Conservation (phyloP, 805 yeast species). For the Scheffersomyces lignosus region DNA sequence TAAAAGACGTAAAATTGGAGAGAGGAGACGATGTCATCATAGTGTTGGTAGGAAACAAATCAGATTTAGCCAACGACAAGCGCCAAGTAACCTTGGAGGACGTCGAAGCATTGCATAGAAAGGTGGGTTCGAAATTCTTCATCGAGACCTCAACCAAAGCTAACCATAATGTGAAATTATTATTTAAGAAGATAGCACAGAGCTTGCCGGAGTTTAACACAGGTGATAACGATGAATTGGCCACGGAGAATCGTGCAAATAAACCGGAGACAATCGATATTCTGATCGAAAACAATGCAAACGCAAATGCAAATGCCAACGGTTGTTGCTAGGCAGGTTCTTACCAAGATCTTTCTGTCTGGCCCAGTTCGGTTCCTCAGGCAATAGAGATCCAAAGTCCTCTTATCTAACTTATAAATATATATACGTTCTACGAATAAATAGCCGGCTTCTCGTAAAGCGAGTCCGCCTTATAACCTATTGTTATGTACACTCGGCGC, state of each 20-base stretch:
- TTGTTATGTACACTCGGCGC: no score
- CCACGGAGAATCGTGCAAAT: conserved; percentile 14
- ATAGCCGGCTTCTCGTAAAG: no score
- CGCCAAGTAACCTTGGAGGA: conserved; percentile 83
- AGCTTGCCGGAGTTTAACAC: conserved; percentile 74
- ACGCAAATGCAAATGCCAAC: no score
- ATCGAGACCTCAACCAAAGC: conserved; percentile 95
- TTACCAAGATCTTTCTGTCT: no score
- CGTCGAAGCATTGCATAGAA: conserved; percentile 74
- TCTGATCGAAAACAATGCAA: conserved; percentile 25
- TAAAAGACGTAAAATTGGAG: conserved; percentile 90
- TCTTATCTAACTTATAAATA: no score
- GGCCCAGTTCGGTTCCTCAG: no score
- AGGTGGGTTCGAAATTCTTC: conserved; percentile 72
- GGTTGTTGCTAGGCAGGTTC: no score
- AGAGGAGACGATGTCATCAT: conserved; percentile 88
- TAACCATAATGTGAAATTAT: conserved; percentile 86
- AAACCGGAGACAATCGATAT: conserved; percentile 41
- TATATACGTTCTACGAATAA: no score
- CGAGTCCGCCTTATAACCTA: no score
- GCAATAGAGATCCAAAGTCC: no score
- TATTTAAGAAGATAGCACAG: conserved; percentile 89
- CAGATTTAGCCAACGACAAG: conserved; percentile 68
- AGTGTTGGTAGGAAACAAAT: conserved; percentile 89
- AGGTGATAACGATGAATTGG: conserved; percentile 4